Conservation (phyloP, 139 green algal species). For the Chlamydomonas sp. region DNA sequence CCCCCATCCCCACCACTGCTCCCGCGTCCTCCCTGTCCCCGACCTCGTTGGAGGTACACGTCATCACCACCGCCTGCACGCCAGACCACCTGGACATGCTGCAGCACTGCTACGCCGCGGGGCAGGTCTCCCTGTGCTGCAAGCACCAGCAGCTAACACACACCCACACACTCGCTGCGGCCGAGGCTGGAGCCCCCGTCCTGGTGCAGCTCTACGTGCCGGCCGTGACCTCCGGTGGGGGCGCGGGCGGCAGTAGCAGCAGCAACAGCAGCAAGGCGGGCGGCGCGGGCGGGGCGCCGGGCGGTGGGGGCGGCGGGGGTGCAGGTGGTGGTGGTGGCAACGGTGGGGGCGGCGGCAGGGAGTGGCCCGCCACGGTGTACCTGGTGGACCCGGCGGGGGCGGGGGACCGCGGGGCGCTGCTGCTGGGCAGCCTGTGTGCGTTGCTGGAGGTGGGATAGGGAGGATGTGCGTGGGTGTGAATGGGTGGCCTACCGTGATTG, state of each 20-base stretch:
- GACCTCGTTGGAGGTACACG: neutral
- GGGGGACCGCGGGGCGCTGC: neutral
- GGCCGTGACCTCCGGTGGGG: neutral
- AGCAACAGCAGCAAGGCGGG: too few species aligned
- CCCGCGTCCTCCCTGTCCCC: neutral
- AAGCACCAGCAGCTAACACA: neutral
- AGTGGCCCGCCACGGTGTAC: slow-evolving; percentile 20
- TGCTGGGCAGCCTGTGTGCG: slow-evolving; percentile 8
- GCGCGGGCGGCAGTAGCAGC: too few species aligned
- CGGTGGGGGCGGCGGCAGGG: neutral
- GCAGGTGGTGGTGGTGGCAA: neutral
- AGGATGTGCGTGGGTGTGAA: too few species aligned
- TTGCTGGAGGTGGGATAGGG: slow-evolving; percentile 18
- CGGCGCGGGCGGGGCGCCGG: too few species aligned
- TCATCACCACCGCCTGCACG: neutral
- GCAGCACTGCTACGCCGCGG: slow-evolving; percentile 15
- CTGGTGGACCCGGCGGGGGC: slow-evolving; percentile 7
- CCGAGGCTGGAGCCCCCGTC: neutral
- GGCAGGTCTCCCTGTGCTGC: neutral
- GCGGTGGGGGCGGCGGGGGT: neutral
- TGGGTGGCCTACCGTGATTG: neutral
- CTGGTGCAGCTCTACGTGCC: slow-evolving; percentile 27
- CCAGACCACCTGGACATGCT: slow-evolving; percentile 21
- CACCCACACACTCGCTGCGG: neutral
- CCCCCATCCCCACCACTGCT: neutral